A percentile compares a stretch with the other conserved stretches of the same genome.
phyloP scores from a whole-genome alignment of 2,329 filamentous ascomycete species.

The Monosporascus cannonballus region DNA sequence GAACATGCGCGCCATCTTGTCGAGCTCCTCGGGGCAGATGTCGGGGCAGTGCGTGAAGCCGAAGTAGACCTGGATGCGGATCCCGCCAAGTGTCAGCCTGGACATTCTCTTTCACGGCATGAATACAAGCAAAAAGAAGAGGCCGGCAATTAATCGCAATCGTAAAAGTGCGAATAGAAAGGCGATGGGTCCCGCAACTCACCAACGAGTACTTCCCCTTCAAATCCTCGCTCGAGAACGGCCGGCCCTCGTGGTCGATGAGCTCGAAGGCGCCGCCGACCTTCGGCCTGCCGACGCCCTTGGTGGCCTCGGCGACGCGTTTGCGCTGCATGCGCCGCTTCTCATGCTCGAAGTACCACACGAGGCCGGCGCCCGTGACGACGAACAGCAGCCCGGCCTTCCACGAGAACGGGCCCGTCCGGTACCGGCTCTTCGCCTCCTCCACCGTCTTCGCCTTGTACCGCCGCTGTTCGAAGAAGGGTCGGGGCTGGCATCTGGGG shows the following conservation, averaged over 20 bases:
- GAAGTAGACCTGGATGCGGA: constrained; percentile 71
- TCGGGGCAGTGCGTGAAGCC: constrained; percentile 98
- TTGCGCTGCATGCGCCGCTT: constrained; percentile 87
- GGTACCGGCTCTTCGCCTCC: constrained; percentile 52
- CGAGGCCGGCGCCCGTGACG: constrained; percentile 66
- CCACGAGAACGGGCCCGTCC: constrained; percentile 78
- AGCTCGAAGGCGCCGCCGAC: constrained; percentile 84
- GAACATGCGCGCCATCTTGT: constrained; percentile 98
- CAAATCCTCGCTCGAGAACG: constrained; percentile 73
- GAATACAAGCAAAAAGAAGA: background rate
- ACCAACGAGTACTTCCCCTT: constrained; percentile 81
- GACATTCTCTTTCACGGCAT: background rate
- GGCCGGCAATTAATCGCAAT: too few relatives aligned
- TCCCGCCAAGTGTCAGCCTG: background rate
- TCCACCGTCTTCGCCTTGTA: constrained; percentile 48
- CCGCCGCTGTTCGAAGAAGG: constrained; percentile 27
- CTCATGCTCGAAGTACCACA: constrained; percentile 89
- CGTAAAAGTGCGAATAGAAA: background rate
- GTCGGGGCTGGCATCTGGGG: background rate
- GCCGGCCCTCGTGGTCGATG: constrained; percentile 72
- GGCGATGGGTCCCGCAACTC: constrained; percentile 23
- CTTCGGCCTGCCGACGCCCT: constrained; percentile 87
- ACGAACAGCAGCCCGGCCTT: constrained; percentile 85
- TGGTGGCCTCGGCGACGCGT: constrained; percentile 83
- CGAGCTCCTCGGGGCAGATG: constrained; percentile 97